Evolutionary conservation across 148 eudicot species (phyloP).

Genomic region (Polygonum aviculare): DNA sequence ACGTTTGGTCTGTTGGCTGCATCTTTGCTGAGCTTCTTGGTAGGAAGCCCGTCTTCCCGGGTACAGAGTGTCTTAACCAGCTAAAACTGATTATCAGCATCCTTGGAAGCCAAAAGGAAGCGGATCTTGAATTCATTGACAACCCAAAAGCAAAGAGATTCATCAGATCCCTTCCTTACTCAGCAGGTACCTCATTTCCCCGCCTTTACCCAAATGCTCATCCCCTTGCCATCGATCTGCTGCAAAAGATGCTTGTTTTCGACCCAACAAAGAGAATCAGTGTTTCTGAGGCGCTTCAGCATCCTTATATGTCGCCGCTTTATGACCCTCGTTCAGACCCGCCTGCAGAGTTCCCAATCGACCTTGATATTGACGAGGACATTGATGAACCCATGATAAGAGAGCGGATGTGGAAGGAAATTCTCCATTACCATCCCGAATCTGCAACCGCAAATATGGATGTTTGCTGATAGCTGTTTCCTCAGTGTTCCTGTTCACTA

Average conservation of each 20-base stretch:
- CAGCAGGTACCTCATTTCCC: conserved; percentile 11
- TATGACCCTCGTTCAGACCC: conserved; percentile 11
- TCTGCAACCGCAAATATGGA: neutral
- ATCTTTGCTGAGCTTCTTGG: conserved; percentile 41
- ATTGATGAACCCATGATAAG: conserved; percentile 21
- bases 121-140: conserved; percentile 23
- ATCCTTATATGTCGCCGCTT: conserved; percentile 26
- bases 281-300: conserved; percentile 27
- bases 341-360: conserved; percentile 15
- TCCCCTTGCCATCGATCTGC: conserved; percentile 30
- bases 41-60: conserved; percentile 27
- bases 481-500: neutral
- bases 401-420: conserved; percentile 34
- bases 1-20: conserved; percentile 42
- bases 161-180: conserved; percentile 13
- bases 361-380: conserved; percentile 20
- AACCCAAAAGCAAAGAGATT: conserved; percentile 14
- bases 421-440: conserved; percentile 25
- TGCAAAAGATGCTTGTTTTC: conserved; percentile 30
- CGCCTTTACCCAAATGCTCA: conserved; percentile 23
- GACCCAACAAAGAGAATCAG: conserved; percentile 33
- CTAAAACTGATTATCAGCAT: conserved; percentile 18
- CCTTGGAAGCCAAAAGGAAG: conserved; percentile 23
- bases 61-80: conserved; percentile 19
- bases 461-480: neutral